These are phyloP conservation scores for Pugionium cornutum DNA, from an alignment of 345 rosid genomes.

Conservation along the genomic window DNA sequence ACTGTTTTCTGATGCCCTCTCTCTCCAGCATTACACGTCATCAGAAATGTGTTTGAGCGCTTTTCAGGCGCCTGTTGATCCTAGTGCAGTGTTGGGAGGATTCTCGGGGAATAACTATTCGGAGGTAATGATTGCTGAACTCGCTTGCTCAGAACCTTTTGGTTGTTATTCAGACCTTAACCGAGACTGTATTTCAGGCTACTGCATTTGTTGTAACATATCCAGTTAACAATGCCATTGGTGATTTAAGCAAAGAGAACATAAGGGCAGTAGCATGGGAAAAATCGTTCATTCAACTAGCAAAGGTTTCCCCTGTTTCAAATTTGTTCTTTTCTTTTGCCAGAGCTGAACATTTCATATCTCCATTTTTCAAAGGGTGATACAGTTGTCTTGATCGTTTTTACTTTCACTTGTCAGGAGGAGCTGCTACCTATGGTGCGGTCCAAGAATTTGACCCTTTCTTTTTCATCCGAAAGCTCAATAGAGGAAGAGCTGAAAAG, in stretches of 20 bases:
- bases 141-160: conserved; percentile 27
- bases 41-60: conserved; percentile 85
- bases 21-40: conserved; percentile 82
- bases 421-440: conserved; percentile 69
- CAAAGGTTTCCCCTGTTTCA: conserved; percentile 57
- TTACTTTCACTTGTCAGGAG: conserved; percentile 52
- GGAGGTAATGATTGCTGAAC: conserved; percentile 62
- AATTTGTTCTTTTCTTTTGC: conserved; percentile 2
- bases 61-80: conserved; percentile 93
- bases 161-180: conserved; percentile 18
- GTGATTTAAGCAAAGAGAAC: conserved; percentile 55
- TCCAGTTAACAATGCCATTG: conserved; percentile 83
- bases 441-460: conserved; percentile 75
- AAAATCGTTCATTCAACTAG: conserved; percentile 80
- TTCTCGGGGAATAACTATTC: conserved; percentile 80
- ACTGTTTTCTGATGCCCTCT: conserved; percentile 19
- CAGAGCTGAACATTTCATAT: conserved; percentile 8
- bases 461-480: conserved; percentile 96
- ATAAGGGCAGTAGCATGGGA: conserved; percentile 92
- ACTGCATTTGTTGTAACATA: conserved; percentile 87
- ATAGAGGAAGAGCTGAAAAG: conserved; percentile 96
- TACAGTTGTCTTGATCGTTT: conserved; percentile 8
- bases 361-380: background rate
- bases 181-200: conserved; percentile 62
- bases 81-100: conserved; percentile 93